Conservation (phyloP, 352 stramenopile species). For the Halophytophthora polymorphica region DNA sequence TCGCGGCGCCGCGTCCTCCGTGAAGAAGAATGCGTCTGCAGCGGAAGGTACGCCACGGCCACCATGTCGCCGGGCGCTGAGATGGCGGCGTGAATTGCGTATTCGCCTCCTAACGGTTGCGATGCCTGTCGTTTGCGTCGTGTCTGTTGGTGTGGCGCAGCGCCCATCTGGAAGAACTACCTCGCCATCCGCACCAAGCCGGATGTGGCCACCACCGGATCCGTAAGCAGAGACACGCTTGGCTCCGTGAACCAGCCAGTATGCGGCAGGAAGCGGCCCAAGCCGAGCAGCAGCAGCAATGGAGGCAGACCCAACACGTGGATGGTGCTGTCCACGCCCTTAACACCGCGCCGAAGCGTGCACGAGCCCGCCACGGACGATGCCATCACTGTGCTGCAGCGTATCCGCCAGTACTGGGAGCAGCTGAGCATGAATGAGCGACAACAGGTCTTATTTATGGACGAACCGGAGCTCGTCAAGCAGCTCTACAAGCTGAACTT, state of each 20-base stretch:
- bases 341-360: conserved; percentile 10
- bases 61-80: not conserved
- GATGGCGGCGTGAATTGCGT: not conserved
- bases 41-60: conserved; percentile 21
- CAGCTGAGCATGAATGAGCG: conserved; percentile 56
- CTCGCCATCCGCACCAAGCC: conserved; percentile 37
- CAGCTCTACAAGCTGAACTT: conserved; percentile 87
- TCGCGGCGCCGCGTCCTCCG: conserved; percentile 18
- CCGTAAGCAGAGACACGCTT: conserved; percentile 1
- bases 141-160: conserved; percentile 21
- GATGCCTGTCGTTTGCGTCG: not conserved
- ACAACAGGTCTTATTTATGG: conserved; percentile 76
- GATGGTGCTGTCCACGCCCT: conserved; percentile 22
- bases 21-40: conserved; percentile 23
- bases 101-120: conserved; percentile 1
- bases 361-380: conserved; percentile 10
- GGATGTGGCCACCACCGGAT: conserved; percentile 4
- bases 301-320: conserved; percentile 13
- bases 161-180: conserved; percentile 71
- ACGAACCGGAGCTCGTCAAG: conserved; percentile 80
- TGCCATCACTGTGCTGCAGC: conserved; percentile 16
- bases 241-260: not conserved
- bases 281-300: conserved; percentile 20
- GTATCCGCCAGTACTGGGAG: conserved; percentile 65
- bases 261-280: conserved; percentile 41